Conservation (phyloP, 1,139 yeast species). For the Saccharomyces uvarum region DNA sequence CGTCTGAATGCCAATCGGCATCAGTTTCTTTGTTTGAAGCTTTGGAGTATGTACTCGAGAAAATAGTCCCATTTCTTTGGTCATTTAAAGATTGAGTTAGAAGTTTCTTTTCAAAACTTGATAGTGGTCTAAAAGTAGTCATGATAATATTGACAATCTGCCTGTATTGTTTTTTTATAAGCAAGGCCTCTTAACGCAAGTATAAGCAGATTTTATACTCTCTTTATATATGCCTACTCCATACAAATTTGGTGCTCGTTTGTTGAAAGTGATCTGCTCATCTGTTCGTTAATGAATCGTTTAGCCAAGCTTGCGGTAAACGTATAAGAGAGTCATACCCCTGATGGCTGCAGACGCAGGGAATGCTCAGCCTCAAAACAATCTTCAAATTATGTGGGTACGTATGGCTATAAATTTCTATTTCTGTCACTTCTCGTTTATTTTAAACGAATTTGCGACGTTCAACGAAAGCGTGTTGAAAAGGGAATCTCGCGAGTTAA, state of each 20-base stretch:
- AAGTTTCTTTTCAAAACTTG: constrained; percentile 22
- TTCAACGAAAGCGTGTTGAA: not conserved
- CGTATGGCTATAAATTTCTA: not conserved
- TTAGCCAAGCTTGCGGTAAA: not conserved
- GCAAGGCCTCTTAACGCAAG: not conserved
- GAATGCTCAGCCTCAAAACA: not conserved
- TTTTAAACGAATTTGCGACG: constrained; percentile 1
- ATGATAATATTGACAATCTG: not conserved
- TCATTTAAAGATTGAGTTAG: constrained; percentile 19
- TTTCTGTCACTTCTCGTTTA: not conserved
- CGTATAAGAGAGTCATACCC: not conserved
- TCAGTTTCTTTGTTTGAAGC: not conserved
- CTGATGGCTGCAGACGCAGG: constrained; percentile 1
- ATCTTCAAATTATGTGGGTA: not conserved
- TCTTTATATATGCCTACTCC: not conserved
- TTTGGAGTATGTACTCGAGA: constrained; percentile 4
- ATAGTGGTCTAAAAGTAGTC: constrained; percentile 15
- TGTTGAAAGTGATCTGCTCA: not conserved
- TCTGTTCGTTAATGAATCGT: not conserved
- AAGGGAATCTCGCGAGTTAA: not conserved
- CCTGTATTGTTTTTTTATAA: not conserved
- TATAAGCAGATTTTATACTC: not conserved
- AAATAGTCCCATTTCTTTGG: constrained; percentile 23
- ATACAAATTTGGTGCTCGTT: not conserved
- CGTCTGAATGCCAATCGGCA: constrained; percentile 20